Evolutionary conservation across 108 stramenopile genomes (phyloP).

Genomic region (Parietichytrium sp.): DNA sequence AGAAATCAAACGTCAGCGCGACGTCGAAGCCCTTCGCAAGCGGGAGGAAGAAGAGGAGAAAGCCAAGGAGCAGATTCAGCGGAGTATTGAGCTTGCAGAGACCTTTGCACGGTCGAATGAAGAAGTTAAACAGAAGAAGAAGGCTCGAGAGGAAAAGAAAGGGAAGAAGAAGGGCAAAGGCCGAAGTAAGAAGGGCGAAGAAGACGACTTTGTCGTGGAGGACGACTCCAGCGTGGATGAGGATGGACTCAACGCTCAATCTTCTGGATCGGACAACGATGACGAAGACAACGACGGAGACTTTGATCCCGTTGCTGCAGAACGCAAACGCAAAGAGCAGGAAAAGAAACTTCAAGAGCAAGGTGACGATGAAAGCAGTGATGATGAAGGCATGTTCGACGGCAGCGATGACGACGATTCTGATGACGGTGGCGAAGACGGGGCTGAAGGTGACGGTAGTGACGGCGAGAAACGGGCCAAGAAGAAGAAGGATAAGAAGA

Average conservation of each 20-base stretch:
- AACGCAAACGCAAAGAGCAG: background rate
- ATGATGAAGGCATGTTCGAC: too few relatives aligned
- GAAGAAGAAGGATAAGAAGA: background rate
- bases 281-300: too few relatives aligned
- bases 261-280: background rate
- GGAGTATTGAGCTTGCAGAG: background rate
- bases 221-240: background rate
- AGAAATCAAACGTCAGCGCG: background rate
- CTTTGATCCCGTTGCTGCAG: background rate
- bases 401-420: too few relatives aligned
- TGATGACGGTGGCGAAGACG: too few relatives aligned
- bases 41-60: background rate
- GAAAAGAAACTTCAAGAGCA: too few relatives aligned
- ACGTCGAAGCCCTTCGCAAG: background rate
- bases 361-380: too few relatives aligned
- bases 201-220: background rate
- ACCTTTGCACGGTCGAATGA: background rate
- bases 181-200: background rate
- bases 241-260: background rate
- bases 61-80: conserved; percentile 1
- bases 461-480: background rate
- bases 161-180: conserved; percentile 26
- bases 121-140: too few relatives aligned
- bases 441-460: background rate
- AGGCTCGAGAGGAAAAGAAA: conserved; percentile 14